Evolutionary conservation across 257 asterid species (phyloP).

Genomic region (Gynochthodes officinalis): DNA sequence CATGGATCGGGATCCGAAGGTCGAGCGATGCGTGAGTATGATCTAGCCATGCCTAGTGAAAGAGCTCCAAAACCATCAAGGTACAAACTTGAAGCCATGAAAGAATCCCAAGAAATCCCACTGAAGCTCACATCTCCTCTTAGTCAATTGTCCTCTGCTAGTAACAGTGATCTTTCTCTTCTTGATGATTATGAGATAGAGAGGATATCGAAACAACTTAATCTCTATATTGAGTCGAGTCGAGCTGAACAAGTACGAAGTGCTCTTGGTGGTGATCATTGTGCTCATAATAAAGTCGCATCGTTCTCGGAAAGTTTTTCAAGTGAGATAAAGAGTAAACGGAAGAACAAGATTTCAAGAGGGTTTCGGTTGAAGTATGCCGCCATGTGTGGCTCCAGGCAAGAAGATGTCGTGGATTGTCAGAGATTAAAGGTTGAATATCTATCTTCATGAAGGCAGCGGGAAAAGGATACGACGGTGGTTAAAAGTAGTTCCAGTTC

Average conservation of each 20-base stretch:
- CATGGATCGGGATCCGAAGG: slow-evolving; percentile 50
- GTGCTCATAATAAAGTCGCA: not conserved
- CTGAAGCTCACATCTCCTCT: not conserved
- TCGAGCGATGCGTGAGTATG: slow-evolving; percentile 31
- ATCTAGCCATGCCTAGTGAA: slow-evolving; percentile 22
- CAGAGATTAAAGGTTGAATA: not conserved
- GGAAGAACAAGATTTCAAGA: slow-evolving; percentile 10
- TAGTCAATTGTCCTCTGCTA: not conserved
- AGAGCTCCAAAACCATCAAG: slow-evolving; percentile 42
- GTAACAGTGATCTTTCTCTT: slow-evolving; percentile 37
- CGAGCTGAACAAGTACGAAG: slow-evolving; percentile 13
- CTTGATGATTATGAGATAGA: slow-evolving; percentile 59
- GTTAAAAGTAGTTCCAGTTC: not conserved
- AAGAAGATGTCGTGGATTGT: slow-evolving; percentile 13
- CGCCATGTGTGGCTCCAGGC: slow-evolving; percentile 37
- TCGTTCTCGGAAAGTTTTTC: slow-evolving; percentile 16
- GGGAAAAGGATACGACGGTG: slow-evolving; percentile 18
- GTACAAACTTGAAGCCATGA: slow-evolving; percentile 52
- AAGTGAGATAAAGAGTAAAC: slow-evolving; percentile 13
- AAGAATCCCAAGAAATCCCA: not conserved
- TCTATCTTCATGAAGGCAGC: slow-evolving; percentile 7
- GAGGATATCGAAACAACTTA: slow-evolving; percentile 52
- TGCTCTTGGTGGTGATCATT: not conserved
- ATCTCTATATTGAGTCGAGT: slow-evolving; percentile 41
- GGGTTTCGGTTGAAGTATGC: slow-evolving; percentile 35